Conservation (phyloP, 179 eudicot genomes). For the Actinidia chinensis region DNA sequence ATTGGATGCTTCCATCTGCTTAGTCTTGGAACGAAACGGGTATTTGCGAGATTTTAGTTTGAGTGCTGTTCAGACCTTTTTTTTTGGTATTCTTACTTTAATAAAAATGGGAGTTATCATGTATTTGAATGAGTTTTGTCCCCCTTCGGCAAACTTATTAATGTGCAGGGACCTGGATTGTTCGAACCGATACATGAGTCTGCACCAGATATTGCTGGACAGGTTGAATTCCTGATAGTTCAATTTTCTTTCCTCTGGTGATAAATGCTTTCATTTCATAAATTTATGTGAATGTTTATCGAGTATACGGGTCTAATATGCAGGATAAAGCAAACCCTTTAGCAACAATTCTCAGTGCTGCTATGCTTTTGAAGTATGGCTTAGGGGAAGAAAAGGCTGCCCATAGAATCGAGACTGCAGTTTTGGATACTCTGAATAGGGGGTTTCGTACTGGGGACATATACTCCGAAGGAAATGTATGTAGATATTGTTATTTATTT, state of each 20-base stretch:
- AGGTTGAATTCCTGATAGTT: slow-evolving; percentile 42
- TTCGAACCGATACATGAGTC: slow-evolving; percentile 98
- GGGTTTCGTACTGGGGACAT: slow-evolving; percentile 95
- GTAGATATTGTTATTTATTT: slow-evolving; percentile 17
- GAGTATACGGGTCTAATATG: slow-evolving; percentile 3
- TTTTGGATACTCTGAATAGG: slow-evolving; percentile 62
- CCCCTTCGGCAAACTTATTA: slow-evolving; percentile 9
- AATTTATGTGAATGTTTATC: not conserved
- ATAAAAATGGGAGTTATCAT: not conserved
- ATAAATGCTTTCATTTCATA: slow-evolving; percentile 6
- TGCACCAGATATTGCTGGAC: slow-evolving; percentile 98
- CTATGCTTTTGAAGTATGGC: slow-evolving; percentile 94
- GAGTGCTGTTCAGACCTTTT: not conserved
- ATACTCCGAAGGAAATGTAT: slow-evolving; percentile 69
- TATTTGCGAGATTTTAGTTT: slow-evolving; percentile 28
- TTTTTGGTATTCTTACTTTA: not conserved
- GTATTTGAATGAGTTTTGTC: not conserved
- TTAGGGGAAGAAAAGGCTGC: slow-evolving; percentile 89
- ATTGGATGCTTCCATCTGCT: slow-evolving; percentile 99
- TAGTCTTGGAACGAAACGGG: slow-evolving; percentile 78
- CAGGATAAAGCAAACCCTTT: slow-evolving; percentile 95
- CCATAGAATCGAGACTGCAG: slow-evolving; percentile 78
- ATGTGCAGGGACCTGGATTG: slow-evolving; percentile 81
- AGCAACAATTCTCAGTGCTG: slow-evolving; percentile 88
- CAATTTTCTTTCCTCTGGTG: slow-evolving; percentile 2